Evolutionary conservation across 768 basidiomycete species (phyloP), one percentile per base, ranked within the genome.

Genomic region (Multifurca ochricompacta): DNA sequence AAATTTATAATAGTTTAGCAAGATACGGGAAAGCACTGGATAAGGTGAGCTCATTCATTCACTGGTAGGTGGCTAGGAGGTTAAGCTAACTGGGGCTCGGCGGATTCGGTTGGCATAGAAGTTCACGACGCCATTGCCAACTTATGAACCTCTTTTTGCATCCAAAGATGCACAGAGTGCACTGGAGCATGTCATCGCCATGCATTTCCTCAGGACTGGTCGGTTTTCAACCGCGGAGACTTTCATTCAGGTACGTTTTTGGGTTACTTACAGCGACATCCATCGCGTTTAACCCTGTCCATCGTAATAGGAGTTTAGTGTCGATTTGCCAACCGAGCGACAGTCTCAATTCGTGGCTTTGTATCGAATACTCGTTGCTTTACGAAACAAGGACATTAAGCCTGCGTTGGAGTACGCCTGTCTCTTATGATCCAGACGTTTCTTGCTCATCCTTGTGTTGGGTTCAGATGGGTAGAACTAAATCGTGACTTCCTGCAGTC

Each of bases 1-100:
- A 93, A 61, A 77, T 91, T 31, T 90, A 94, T 63, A 79, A 76
- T 18, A 81, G 83, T 2, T 69, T 96, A 8, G 79, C 82, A 25
- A 80, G 81, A 60, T 74, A 94, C 34, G 91, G 90, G 27, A 97
- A 93, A 70, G 77, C 82, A 0, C 68, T 97, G 66, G 95, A 98
- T 65, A 98, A 96, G 85, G 95, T 89, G 52, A 39, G 75, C 25
- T 36, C 28, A 18, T 39, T 48, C 41, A 13, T n/a, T n/a, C n/a
- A n/a, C n/a, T n/a, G n/a, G n/a, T n/a, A n/a, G n/a, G 35, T 18
- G 14, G 23, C 19, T 41, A 14, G 13, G n/a, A 43, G 28, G 40
- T 65, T 41, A 58, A 51, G 54, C 36, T 48, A 25, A 54, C 32
- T 51, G 44, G n/a, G 46, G 44, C 18, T 10, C 45, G 23, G 48